These are phyloP conservation scores for Exophiala calicioides DNA, from an alignment of 2,329 filamentous ascomycete species.

Conservation along the genomic window DNA sequence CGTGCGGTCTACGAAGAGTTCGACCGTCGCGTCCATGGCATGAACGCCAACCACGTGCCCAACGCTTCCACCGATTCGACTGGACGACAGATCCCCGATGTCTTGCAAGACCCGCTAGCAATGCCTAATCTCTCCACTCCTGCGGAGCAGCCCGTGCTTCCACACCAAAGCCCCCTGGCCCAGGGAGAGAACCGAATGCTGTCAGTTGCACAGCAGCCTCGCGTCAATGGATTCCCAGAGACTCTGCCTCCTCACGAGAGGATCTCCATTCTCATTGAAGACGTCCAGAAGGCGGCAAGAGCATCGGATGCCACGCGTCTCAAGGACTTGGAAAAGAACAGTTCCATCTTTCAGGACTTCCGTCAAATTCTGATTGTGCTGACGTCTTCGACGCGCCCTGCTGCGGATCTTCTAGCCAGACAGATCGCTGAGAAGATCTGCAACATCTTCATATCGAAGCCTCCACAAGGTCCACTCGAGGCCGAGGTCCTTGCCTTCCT, in stretches of 20 bases:
- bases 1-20: slow-evolving; percentile 97
- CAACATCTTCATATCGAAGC: slow-evolving; percentile 57
- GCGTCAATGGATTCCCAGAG: slow-evolving; percentile 64
- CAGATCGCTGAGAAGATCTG: slow-evolving; percentile 59
- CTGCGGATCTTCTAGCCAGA: slow-evolving; percentile 59
- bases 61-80: slow-evolving; percentile 58
- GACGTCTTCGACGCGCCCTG: slow-evolving; percentile 44
- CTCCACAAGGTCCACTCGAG: slow-evolving; percentile 55
- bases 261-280: slow-evolving; percentile 56
- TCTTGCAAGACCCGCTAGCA: slow-evolving; percentile 62
- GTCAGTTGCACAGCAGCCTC: slow-evolving; percentile 40
- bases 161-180: slow-evolving; percentile 57
- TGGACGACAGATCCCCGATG: slow-evolving; percentile 62
- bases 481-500: slow-evolving; percentile 65
- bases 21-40: slow-evolving; percentile 75
- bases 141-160: slow-evolving; percentile 62
- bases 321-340: slow-evolving; percentile 57
- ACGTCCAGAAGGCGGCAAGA: slow-evolving; percentile 58
- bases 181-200: slow-evolving; percentile 48
- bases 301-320: slow-evolving; percentile 60
- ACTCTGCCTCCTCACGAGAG: slow-evolving; percentile 55
- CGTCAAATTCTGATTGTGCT: slow-evolving; percentile 59
- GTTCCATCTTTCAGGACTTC: slow-evolving; percentile 59
- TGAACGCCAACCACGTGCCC: slow-evolving; percentile 55
- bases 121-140: slow-evolving; percentile 64